Evolutionary conservation across 2,329 filamentous ascomycete genomes (phyloP), one percentile per base, ranked within the genome.

Genomic region (Hymenoscyphus fraxineus): DNA sequence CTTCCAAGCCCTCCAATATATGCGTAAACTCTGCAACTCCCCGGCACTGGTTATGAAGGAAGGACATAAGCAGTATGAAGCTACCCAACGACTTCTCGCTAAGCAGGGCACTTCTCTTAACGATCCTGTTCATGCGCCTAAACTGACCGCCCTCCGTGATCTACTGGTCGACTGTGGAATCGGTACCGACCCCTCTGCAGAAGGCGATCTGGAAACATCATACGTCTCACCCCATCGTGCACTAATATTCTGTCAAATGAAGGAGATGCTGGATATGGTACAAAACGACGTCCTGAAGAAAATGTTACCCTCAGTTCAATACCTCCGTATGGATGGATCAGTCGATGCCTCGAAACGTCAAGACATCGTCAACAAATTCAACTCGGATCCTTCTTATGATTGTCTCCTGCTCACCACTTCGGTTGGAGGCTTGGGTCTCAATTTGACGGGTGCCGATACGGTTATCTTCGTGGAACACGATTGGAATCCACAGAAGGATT

Each of bases 381-480:
- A 99, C 78, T 93, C 91, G 65, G 95, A 99, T 75, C 95, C 95
- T 1, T 96, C 92, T 32, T 98, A 98, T 75, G 95, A 99, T 74
- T 93, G 95, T 54, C 81, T 99, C 58, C 85, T 99, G 6, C 82
- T 99, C 67, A 99, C 96, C 0, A 99, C 95, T 0, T 96, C 90
- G 72, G 95, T 99, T 57, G 95, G 95, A 76, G 95, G 95, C 68
- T 82, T 99, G 1, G 95, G 95, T 35, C 85, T 99, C 64, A 99
- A 99, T 77, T 80, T 99, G 69, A 99, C 95, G 0, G 95, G 95
- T 70, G 95, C 95, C 3, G 95, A 99, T 78, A 99, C 95, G 0
- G 95, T 99, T 77, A 99, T 99, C 72, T 99, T 99, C 73, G 96
- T 99, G 38, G 95, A 99, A 78, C 96, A 99, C 78, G 95, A 99